Base-by-base conservation (phyloP, 2,329 filamentous ascomycete genomes). In the Mycosphaerella sp. region DNA sequence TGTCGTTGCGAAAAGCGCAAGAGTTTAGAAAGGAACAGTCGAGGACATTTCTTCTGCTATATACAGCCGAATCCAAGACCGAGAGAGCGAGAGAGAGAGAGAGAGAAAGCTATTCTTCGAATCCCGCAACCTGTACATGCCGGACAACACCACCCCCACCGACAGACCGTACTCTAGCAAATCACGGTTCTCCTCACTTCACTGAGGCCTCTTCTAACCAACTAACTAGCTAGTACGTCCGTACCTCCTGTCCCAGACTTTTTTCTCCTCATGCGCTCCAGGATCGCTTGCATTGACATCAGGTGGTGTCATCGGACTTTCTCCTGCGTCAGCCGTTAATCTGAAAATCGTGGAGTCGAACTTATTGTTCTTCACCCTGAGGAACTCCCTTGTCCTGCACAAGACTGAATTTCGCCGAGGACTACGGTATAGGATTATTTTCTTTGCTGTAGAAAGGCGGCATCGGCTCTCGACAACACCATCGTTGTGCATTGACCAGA, bases 311-410 rank as follows among this genome's bases (percentile, higher is more conserved):
- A 30, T 30, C 44, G 44, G 44, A 47, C 36, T n/a, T 40, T 47
- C 45, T 48, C 45, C 45, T 48, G 45, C 45, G 37, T 48, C 45
- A 17, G 44, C 34, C n/a, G n/a, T n/a, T n/a, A n/a, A n/a, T n/a
- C n/a, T n/a, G n/a, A n/a, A n/a, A n/a, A n/a, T n/a, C n/a, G n/a
- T n/a, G n/a, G n/a, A n/a, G n/a, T n/a, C n/a, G n/a, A n/a, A n/a
- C n/a, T n/a, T n/a, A n/a, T n/a, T n/a, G n/a, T n/a, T n/a, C n/a
- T n/a, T n/a, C n/a, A n/a, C n/a, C n/a, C n/a, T n/a, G n/a, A n/a
- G 3, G 37, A 16, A 40, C 16, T 6, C 6, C n/a, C 7, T 18
- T 17, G 7, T 18, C 7, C 3, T 40, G 37, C 14, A 18, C 3
- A 18, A 4, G 37, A 18, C 17, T 3, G 16, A 17, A 16, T 17